Evolutionary conservation across 306 rosid species (phyloP).

Genomic region (Cajanus cajan): DNA sequence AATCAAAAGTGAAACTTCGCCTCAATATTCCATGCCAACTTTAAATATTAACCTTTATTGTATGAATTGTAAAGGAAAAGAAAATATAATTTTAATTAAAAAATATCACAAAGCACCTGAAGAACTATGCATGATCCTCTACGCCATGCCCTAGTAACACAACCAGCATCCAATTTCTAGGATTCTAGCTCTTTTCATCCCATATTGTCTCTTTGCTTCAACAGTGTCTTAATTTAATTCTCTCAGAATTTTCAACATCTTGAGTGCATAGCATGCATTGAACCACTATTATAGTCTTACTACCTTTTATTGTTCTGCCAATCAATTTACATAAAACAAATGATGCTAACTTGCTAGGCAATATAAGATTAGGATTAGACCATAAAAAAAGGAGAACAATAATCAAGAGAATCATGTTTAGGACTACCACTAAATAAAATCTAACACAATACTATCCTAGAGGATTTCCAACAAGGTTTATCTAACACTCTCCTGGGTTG

Average conservation of each 20-base stretch:
- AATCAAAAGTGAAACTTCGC: too few relatives aligned
- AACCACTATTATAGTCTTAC: neutral
- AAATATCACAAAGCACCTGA: too few relatives aligned
- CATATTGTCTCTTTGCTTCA: neutral
- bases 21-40: too few relatives aligned
- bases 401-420: slow-evolving; percentile 38
- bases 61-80: too few relatives aligned
- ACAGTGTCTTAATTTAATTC: neutral
- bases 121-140: too few relatives aligned
- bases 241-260: neutral
- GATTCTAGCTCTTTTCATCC: neutral
- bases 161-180: neutral
- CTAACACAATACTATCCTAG: slow-evolving; percentile 36
- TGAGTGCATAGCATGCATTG: neutral
- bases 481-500: slow-evolving; percentile 6
- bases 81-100: too few relatives aligned
- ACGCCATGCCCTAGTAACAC: neutral
- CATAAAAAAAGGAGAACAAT: slow-evolving; percentile 11
- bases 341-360: slow-evolving; percentile 24
- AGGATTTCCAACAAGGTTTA: slow-evolving; percentile 20
- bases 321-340: slow-evolving; percentile 37
- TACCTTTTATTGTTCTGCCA: slow-evolving; percentile 28
- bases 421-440: slow-evolving; percentile 30
- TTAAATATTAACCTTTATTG: too few relatives aligned
- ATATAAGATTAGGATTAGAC: slow-evolving; percentile 3